A percentile compares a stretch with the other conserved stretches of the same genome.
Evolutionary conservation across 1,284 basidiomycete species (phyloP).

Genomic region (Austroboletus novae-zelandiae): DNA sequence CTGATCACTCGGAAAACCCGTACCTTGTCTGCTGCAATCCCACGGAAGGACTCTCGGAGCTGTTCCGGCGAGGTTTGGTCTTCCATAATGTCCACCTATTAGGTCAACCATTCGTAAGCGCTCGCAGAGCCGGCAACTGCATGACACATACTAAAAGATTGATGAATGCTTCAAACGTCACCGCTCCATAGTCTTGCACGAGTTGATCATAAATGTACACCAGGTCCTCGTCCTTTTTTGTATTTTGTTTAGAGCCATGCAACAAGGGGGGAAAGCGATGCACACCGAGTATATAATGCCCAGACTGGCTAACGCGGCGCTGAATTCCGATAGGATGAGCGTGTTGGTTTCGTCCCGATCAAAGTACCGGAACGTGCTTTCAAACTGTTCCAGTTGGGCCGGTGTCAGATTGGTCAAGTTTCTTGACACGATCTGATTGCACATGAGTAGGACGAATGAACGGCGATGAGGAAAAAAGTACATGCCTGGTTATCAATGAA

Average conservation of each 20-base stretch:
- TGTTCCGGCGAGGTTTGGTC: constrained; percentile 94
- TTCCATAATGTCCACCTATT: constrained; percentile 89
- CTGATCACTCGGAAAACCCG: constrained; percentile 16
- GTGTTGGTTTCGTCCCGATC: constrained; percentile 92
- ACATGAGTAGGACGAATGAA: constrained; percentile 4
- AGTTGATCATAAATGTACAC: constrained; percentile 84
- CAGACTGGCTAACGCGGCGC: constrained; percentile 89
- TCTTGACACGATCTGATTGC: constrained; percentile 82
- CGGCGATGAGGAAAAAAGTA: not conserved
- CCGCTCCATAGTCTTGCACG: constrained; percentile 81
- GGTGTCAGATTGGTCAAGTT: constrained; percentile 93
- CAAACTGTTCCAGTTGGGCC: constrained; percentile 95
- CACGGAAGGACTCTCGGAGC: constrained; percentile 90
- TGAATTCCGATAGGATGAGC: constrained; percentile 82
- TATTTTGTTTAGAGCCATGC: constrained; percentile 5
- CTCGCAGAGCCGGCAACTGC: constrained; percentile 3
- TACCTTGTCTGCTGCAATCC: constrained; percentile 89
- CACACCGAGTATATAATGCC: constrained; percentile 88
- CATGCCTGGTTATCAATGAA: constrained; percentile 95
- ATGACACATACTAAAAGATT: constrained; percentile 72
- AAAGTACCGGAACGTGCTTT: constrained; percentile 96
- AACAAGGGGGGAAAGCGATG: not conserved
- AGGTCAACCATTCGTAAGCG: constrained; percentile 3
- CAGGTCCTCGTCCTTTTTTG: constrained; percentile 76
- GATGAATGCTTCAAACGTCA: constrained; percentile 94